phyloP scores from a whole-genome alignment of 352 stramenopile genomes.

The Phytophthora colocasiae region DNA sequence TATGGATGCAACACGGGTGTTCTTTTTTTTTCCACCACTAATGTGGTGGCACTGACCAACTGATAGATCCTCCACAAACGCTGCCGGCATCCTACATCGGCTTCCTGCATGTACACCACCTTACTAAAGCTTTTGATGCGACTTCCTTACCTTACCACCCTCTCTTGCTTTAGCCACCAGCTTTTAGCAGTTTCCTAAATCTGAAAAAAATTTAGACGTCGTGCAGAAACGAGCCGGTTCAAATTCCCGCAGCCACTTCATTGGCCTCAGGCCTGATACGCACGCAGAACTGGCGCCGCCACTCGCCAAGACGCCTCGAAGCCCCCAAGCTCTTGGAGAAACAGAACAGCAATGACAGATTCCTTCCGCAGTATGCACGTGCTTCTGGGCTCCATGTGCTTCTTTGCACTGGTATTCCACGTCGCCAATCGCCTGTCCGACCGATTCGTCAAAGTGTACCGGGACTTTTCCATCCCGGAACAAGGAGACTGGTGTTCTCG shows the following conservation, averaged over 20 bases:
- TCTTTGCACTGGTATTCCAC: constrained; percentile 70
- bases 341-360: constrained; percentile 14
- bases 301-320: constrained; percentile 17
- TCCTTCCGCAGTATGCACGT: constrained; percentile 46
- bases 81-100: too few relatives aligned
- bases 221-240: constrained; percentile 10
- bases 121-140: too few relatives aligned
- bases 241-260: constrained; percentile 16
- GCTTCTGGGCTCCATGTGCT: constrained; percentile 57
- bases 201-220: constrained; percentile 10
- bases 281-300: constrained; percentile 1
- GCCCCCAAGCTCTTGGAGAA: not conserved
- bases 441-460: constrained; percentile 67
- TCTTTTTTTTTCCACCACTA: too few relatives aligned
- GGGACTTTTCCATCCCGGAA: constrained; percentile 71
- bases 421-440: constrained; percentile 57
- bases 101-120: too few relatives aligned
- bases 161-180: too few relatives aligned
- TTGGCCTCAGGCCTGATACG: constrained; percentile 20
- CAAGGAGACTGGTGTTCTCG: constrained; percentile 85
- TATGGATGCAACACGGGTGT: too few relatives aligned
- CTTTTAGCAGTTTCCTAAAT: constrained; percentile 7
- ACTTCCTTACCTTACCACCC: too few relatives aligned
- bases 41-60: too few relatives aligned
- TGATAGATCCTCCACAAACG: too few relatives aligned